Base-by-base conservation (phyloP, 805 yeast genomes). In the Nakazawaea siamensis region DNA sequence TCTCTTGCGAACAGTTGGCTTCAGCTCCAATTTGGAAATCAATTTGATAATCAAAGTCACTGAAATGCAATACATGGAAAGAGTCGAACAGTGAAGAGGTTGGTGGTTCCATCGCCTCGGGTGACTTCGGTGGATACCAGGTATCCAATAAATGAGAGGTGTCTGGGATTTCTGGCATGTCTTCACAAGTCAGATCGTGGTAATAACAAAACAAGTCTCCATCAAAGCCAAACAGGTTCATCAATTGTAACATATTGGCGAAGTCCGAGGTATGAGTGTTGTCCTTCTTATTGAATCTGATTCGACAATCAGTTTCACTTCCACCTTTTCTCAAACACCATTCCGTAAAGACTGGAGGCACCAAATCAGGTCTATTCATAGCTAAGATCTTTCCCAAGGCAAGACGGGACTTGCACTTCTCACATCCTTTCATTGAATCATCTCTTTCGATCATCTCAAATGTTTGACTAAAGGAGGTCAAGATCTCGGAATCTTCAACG, bases 41-140 rank as follows among this genome's bases (percentile, higher is more conserved):
- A 25, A 58, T 47, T 45, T 64, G 60, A 34, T 57, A 49, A 43
- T 64, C 67, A 43, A 62, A 57, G 41, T 64, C 70, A 13, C 63
- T 54, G 15, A 64, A 38, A 37, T 64, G 70, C 39, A 64, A 52
- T 11, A 64, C 67, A 37, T 63, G 60, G 47, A 64, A 62, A 5
- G 36, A 24, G 6, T 35, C 38, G 13, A 26, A 24, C 24, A 27
- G 43, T n/a, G 24, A 24, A 8, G 34, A 19, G 17, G 18, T 33
- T 4, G 48, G 45, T 8, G 46, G 28, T 2, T 11, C 17, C 4
- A 31, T 13, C 19, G 39, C 37, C 8, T 29, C 35, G 14, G 11
- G 7, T 5, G 43, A 42, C 19, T 39, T 36, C 9, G 16, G 13
- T 8, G 43, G 40, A 36, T 34, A 39, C 41, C 38, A 37, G 4